A percentile compares a stretch with the other conserved stretches of the same genome.
Evolutionary conservation across 139 green algal species (phyloP).

Genomic region (Coelastrella sp.): DNA sequence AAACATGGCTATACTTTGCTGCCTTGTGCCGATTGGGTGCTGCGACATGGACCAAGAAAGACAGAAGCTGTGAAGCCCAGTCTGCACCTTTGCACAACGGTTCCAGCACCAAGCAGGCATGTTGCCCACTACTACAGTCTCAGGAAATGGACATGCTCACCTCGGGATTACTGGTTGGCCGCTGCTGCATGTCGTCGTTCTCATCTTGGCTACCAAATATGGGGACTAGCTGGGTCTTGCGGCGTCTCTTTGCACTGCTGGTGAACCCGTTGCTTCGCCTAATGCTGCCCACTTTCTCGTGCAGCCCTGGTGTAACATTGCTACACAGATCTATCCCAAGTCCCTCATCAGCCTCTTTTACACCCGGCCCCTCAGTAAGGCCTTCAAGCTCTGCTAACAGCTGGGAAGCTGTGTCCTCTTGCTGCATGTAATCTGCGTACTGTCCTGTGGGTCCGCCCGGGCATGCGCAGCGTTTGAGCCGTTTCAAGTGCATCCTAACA

Average conservation of each 20-base stretch:
- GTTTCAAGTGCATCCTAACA: no score
- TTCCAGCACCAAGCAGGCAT: no score
- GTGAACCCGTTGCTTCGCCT: not conserved
- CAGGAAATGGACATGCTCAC: not conserved
- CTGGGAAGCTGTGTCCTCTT: not conserved
- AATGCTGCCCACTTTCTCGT: not conserved
- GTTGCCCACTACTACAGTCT: no score
- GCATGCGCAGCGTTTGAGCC: no score
- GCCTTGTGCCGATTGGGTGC: no score
- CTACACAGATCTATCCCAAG: not conserved
- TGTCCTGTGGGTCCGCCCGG: no score
- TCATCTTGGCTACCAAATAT: slow-evolving; percentile 19
- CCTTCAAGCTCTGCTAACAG: not conserved
- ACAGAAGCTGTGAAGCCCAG: no score
- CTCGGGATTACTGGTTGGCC: not conserved
- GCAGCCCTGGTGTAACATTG: not conserved
- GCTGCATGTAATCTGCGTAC: not conserved
- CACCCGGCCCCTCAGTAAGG: not conserved
- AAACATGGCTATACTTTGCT: no score
- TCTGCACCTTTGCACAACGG: no score
- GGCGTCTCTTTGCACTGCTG: not conserved
- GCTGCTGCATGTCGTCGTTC: not conserved
- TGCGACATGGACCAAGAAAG: no score
- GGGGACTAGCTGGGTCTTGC: slow-evolving; percentile 4
- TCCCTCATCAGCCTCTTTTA: not conserved